Evolutionary conservation across 768 basidiomycete genomes (phyloP).

Genomic region (Cubamyces sp.): DNA sequence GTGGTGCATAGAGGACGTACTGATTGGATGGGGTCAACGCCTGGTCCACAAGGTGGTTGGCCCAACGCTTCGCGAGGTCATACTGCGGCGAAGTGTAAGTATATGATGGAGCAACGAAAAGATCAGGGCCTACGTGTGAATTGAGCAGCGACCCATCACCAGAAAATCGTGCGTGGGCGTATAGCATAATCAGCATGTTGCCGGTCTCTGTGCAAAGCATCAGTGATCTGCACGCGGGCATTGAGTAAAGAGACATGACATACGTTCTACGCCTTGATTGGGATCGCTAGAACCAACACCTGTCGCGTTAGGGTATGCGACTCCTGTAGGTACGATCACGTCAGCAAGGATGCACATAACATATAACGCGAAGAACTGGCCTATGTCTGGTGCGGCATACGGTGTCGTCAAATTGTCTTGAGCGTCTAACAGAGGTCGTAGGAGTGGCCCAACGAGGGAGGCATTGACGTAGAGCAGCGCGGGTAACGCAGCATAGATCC

Average conservation of each 20-base stretch:
- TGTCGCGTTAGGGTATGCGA: slow-evolving; percentile 22
- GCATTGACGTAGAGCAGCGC: slow-evolving; percentile 38
- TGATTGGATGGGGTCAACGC: slow-evolving; percentile 19
- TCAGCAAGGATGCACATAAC: not conserved
- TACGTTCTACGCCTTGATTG: slow-evolving; percentile 21
- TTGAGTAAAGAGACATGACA: not conserved
- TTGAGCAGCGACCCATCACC: slow-evolving; percentile 34
- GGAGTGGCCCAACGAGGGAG: slow-evolving; percentile 31
- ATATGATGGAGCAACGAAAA: too few relatives aligned
- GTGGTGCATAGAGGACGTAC: not conserved
- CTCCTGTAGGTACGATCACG: not conserved
- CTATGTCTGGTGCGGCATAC: slow-evolving; percentile 36
- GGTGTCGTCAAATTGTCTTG: slow-evolving; percentile 25
- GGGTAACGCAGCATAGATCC: slow-evolving; percentile 36
- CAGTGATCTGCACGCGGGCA: not conserved
- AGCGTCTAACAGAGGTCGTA: slow-evolving; percentile 35
- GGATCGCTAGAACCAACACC: slow-evolving; percentile 7
- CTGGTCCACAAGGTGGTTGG: slow-evolving; percentile 31
- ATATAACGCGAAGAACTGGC: slow-evolving; percentile 7
- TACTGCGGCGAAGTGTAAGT: slow-evolving; percentile 23
- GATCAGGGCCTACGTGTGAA: slow-evolving; percentile 1
- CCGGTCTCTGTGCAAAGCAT: slow-evolving; percentile 33
- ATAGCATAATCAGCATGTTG: slow-evolving; percentile 35
- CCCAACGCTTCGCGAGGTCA: slow-evolving; percentile 29
- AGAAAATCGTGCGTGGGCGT: slow-evolving; percentile 36